Percentiles rank a stretch among this genome's conserved stretches.
Evolutionary conservation across 768 basidiomycete genomes (phyloP).

Genomic region (Rhodotorula taiwanensis): DNA sequence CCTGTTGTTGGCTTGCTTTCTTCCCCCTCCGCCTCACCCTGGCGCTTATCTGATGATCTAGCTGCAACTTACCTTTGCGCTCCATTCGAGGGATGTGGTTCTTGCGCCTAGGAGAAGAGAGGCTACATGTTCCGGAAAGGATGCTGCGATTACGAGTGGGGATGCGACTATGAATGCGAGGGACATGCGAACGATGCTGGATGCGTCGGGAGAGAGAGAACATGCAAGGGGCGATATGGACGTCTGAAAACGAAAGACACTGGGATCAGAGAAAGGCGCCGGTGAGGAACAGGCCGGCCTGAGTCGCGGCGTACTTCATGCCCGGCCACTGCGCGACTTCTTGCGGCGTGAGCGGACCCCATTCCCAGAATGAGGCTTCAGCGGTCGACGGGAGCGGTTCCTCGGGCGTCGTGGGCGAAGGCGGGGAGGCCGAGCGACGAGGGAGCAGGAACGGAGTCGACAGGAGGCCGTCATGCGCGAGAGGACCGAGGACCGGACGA

Average conservation of each 20-base stretch:
- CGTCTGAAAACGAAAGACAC: too few species aligned
- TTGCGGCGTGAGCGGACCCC: neutral
- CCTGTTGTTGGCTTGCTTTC: neutral
- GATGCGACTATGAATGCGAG: too few species aligned
- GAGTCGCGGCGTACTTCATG: neutral
- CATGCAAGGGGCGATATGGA: too few species aligned
- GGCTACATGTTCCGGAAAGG: too few species aligned
- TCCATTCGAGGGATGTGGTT: too few species aligned
- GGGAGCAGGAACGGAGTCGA: neutral
- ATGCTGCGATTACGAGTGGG: too few species aligned
- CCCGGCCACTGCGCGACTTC: slow-evolving; percentile 2
- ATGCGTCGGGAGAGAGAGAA: too few species aligned
- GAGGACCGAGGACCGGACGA: neutral
- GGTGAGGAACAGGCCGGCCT: neutral
- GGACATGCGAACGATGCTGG: too few species aligned
- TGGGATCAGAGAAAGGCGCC: too few species aligned
- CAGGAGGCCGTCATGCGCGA: neutral
- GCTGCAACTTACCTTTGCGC: neutral
- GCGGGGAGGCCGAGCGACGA: neutral
- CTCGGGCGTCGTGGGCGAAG: neutral
- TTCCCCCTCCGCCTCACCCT: neutral
- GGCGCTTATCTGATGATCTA: neutral
- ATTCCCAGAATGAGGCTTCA: neutral
- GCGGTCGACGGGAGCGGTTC: neutral
- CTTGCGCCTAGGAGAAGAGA: too few species aligned